Base-by-base conservation (phyloP, 1,139 yeast genomes). In the Yamadazyma oceani region DNA sequence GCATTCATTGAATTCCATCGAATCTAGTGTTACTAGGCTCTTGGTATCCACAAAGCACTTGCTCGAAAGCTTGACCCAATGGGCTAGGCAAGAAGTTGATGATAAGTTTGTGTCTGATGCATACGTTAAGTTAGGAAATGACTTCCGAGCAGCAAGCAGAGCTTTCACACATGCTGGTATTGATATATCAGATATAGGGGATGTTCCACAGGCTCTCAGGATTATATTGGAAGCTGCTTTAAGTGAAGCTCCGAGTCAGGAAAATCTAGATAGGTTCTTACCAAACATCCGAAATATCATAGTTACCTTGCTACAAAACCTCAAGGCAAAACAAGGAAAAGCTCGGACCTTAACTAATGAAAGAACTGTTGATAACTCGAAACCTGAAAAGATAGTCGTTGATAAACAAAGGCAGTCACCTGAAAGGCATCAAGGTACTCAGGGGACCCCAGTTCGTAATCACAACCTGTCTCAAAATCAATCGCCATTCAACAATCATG, bases 111-210 rank as follows among this genome's bases (percentile, higher is more conserved):
- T 94, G 2, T 87, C 96, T 3, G 90, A 89, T 56, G 86, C 92
- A 5, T 94, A 89, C 57, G 98, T 94, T 11, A 84, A 81, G 48
- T 72, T 94, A 26, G 98, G 98, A 0, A 92, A 92, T 57, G 97
- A 92, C 60, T 94, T 89, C 66, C 82, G 94, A 50, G 79, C 87
- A 2, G 89, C 95, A 0, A 81, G 92, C 14, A 75, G 88, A 44
- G 69, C 71, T 4, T 66, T 67, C 42, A 53, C 60, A 5, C 51
- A 50, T 39, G 66, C 66, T 12, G 73, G 73, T 1, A 66, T 66
- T n/a, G 73, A 67, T 42, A 56, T 66, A n/a, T 57, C 69, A 4
- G 73, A 67, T 44, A 59, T 67, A 31, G 72, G 73, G 1, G 69
- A 67, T 43, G 71, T 67, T 2, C 73, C 73, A 4, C 67, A 65